These are phyloP conservation scores for Pulveroboletus sp. DNA, from an alignment of 768 basidiomycete genomes.

Conservation along the genomic window DNA sequence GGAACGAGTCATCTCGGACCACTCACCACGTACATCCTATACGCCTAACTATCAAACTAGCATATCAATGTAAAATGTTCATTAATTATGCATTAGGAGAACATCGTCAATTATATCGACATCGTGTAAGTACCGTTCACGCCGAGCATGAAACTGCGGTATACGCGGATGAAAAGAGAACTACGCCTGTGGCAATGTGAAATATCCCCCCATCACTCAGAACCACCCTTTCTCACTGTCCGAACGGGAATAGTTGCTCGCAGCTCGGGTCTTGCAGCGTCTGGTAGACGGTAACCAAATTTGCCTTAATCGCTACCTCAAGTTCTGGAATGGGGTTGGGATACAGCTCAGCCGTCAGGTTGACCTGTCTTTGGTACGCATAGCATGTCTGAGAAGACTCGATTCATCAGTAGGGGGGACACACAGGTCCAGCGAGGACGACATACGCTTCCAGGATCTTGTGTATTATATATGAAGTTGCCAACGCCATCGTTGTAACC, in stretches of 20 bases:
- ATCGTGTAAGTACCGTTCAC: too few relatives aligned
- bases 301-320: slow-evolving; percentile 19
- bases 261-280: slow-evolving; percentile 7
- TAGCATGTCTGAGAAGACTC: slow-evolving; percentile 8
- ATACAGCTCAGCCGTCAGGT: slow-evolving; percentile 18
- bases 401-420: not conserved
- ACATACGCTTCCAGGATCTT: slow-evolving; percentile 14
- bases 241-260: slow-evolving; percentile 16
- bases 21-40: too few relatives aligned
- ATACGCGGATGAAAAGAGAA: too few relatives aligned
- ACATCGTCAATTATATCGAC: too few relatives aligned
- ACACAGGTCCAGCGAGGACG: not conserved
- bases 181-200: too few relatives aligned
- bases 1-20: too few relatives aligned
- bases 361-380: slow-evolving; percentile 16
- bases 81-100: too few relatives aligned
- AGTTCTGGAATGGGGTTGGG: slow-evolving; percentile 20
- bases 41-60: too few relatives aligned
- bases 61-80: too few relatives aligned
- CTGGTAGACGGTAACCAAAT: slow-evolving; percentile 14
- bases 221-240: slow-evolving; percentile 1
- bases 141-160: too few relatives aligned
- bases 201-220: too few relatives aligned
- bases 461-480: slow-evolving; percentile 12
- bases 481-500: slow-evolving; percentile 18